A percentile compares a stretch with the other conserved stretches of the same genome.
Conservation (phyloP, 371 early-diverging fungal genomes). For the Actinomortierella wolfii region DNA sequence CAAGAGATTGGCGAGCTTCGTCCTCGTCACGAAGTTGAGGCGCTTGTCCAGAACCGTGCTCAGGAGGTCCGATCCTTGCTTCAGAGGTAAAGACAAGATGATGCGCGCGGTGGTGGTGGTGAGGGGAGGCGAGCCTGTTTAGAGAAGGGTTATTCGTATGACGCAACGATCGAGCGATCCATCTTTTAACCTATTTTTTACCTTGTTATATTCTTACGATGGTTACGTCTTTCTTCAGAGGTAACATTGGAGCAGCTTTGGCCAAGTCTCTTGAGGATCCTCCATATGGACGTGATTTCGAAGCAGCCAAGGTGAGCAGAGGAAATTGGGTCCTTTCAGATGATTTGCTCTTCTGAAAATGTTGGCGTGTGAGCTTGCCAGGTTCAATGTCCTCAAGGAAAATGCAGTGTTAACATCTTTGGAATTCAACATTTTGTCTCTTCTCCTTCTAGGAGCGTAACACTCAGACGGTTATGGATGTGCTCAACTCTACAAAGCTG, state of each 20-base stretch:
- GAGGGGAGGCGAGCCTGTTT: slow-evolving; percentile 23
- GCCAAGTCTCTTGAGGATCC: slow-evolving; percentile 75
- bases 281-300: slow-evolving; percentile 79
- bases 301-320: slow-evolving; percentile 69
- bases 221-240: slow-evolving; percentile 52
- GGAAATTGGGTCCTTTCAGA: too few species aligned
- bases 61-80: slow-evolving; percentile 63
- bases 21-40: slow-evolving; percentile 57
- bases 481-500: slow-evolving; percentile 70
- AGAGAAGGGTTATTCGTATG: slow-evolving; percentile 31
- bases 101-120: too few species aligned
- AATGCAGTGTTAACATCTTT: too few species aligned
- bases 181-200: neutral
- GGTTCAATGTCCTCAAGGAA: too few species aligned
- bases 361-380: too few species aligned
- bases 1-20: slow-evolving; percentile 51
- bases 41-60: slow-evolving; percentile 62
- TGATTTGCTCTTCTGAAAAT: too few species aligned
- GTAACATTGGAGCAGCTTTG: slow-evolving; percentile 72
- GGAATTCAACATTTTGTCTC: too few species aligned
- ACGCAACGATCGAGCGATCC: neutral
- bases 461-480: slow-evolving; percentile 81
- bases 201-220: slow-evolving; percentile 1
- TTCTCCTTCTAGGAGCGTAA: slow-evolving; percentile 57
- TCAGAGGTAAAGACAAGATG: slow-evolving; percentile 34